Evolutionary conservation across 2,329 filamentous ascomycete genomes (phyloP).

Genomic region (Aspergillus hortae): DNA sequence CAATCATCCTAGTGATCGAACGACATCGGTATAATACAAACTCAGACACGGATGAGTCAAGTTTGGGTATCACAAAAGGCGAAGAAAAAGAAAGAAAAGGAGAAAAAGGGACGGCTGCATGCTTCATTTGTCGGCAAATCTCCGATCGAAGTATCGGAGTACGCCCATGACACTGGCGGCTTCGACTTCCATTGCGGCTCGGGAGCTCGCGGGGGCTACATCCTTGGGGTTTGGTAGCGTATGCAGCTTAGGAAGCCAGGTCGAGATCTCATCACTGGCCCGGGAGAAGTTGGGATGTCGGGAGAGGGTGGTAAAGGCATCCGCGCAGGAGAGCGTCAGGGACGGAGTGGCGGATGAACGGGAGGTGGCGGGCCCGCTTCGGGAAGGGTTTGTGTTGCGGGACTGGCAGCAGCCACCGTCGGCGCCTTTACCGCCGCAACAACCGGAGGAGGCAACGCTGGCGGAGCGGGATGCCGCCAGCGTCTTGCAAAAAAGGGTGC

Average conservation of each 20-base stretch:
- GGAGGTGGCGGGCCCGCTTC: constrained; percentile 22
- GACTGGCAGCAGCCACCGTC: constrained; percentile 62
- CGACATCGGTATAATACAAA: constrained; percentile 19
- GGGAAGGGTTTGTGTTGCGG: constrained; percentile 22
- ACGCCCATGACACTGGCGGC: constrained; percentile 82
- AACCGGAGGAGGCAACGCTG: constrained; percentile 43
- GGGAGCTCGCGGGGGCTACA: constrained; percentile 25
- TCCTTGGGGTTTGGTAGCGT: constrained; percentile 47
- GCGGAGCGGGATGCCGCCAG: constrained; percentile 60
- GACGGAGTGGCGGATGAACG: constrained; percentile 35
- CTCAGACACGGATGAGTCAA: constrained; percentile 21
- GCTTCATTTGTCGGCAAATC: constrained; percentile 52
- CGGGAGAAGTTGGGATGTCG: constrained; percentile 73
- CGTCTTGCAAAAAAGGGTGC: constrained; percentile 78
- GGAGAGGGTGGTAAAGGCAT: constrained; percentile 73
- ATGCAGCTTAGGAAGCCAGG: constrained; percentile 71
- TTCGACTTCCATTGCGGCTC: constrained; percentile 70
- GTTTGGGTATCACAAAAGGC: constrained; percentile 24
- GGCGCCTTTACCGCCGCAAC: constrained; percentile 58
- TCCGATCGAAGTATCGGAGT: constrained; percentile 74
- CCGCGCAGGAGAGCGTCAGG: constrained; percentile 67
- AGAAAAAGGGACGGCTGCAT: neutral
- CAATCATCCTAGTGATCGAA: neutral
- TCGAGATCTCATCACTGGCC: constrained; percentile 69
- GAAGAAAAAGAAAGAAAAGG: constrained; percentile 8